phyloP scores from a whole-genome alignment of 177 flowering plant genomes.

The Vitis hybrid region DNA sequence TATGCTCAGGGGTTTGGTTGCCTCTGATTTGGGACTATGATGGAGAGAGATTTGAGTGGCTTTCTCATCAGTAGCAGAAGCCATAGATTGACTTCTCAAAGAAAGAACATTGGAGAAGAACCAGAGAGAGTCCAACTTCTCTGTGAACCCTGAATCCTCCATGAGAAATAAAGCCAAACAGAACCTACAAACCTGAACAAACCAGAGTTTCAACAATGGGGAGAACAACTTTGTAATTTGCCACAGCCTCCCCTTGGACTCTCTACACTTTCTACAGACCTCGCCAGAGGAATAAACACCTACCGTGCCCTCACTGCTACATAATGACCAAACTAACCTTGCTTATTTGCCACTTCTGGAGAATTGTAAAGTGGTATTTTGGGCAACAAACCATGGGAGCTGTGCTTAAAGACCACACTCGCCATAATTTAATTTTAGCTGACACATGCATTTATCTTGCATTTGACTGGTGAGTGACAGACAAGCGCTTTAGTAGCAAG shows the following conservation, averaged over 20 bases:
- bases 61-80: conserved; percentile 1
- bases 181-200: neutral
- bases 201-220: too few species aligned
- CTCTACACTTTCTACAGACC: too few species aligned
- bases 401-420: too few species aligned
- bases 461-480: neutral
- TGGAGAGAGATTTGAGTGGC: neutral
- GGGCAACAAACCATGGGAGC: too few species aligned
- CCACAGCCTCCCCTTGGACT: neutral
- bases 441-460: too few species aligned
- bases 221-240: neutral
- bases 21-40: conserved; percentile 5
- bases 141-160: conserved; percentile 25
- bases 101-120: conserved; percentile 33
- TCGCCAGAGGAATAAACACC: too few species aligned
- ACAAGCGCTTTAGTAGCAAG: neutral
- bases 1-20: conserved; percentile 11
- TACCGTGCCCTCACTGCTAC: too few species aligned
- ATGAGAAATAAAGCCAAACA: conserved; percentile 10
- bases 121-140: conserved; percentile 38
- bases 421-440: too few species aligned
- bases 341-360: too few species aligned
- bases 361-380: too few species aligned
- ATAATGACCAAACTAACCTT: too few species aligned
- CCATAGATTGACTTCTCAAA: neutral